Conservation (phyloP, 176 grass and related monocot genomes). For the Zea mays region Zm-B73-REFERENCE-NAM-5.0 NC_050102.1:2035501-2036000, state of each 20-base stretch:
- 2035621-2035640: background rate
- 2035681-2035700: background rate
- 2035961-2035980: background rate
- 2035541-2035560: conserved; percentile 3
- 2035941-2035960: conserved; percentile 9
- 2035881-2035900: background rate
- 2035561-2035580: background rate
- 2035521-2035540: conserved; percentile 29
- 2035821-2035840: conserved; percentile 4
- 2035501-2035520: conserved; percentile 53
- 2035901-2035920: conserved; percentile 8
- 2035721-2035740: background rate
- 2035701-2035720: background rate
- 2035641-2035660: background rate
- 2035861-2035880: conserved; percentile 8
- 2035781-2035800: conserved; percentile 1
- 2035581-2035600: conserved; percentile 3
- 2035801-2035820: background rate
- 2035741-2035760: background rate
- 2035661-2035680: conserved; percentile 1
- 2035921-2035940: conserved; percentile 3
- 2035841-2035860: conserved; percentile 19
- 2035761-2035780: conserved; percentile 16
- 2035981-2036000: conserved; percentile 4
- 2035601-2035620: background rate